Conservation (phyloP, 768 basidiomycete genomes). For the Lactarius hengduanensis region DNA sequence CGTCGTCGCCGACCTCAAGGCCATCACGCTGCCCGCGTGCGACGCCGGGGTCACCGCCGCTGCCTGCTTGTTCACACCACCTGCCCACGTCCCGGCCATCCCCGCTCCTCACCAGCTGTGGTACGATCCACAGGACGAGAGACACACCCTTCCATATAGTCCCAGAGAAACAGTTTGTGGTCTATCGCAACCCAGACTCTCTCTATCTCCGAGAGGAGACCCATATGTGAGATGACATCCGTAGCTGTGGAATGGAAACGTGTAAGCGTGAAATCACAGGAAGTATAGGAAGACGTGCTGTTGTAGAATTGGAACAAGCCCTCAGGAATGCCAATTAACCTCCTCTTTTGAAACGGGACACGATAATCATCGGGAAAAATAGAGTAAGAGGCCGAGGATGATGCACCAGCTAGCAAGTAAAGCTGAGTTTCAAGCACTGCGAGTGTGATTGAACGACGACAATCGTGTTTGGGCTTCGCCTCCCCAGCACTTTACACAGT, state of each 20-base stretch:
- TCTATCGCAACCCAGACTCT: slow-evolving; percentile 95
- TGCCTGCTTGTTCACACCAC: too few relatives aligned
- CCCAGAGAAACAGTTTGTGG: slow-evolving; percentile 93
- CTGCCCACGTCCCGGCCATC: too few relatives aligned
- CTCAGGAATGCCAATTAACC: slow-evolving; percentile 75
- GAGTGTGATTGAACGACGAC: slow-evolving; percentile 1
- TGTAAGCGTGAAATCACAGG: slow-evolving; percentile 20
- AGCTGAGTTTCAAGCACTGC: not conserved
- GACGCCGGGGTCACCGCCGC: too few relatives aligned
- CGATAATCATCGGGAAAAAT: slow-evolving; percentile 74
- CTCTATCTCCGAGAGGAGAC: slow-evolving; percentile 89
- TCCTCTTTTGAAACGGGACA: slow-evolving; percentile 77
- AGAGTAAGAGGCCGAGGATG: slow-evolving; percentile 76
- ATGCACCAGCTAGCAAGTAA: slow-evolving; percentile 49
- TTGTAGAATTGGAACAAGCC: slow-evolving; percentile 76
- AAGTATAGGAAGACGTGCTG: slow-evolving; percentile 40
- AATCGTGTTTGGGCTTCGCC: too few relatives aligned
- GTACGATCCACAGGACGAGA: slow-evolving; percentile 6
- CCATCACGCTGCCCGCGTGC: too few relatives aligned
- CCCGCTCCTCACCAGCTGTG: too few relatives aligned
- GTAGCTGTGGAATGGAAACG: slow-evolving; percentile 44
- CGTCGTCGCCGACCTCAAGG: too few relatives aligned
- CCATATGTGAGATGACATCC: slow-evolving; percentile 78
- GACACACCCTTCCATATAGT: slow-evolving; percentile 87
- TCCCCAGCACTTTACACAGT: too few relatives aligned